Evolutionary conservation across 805 yeast genomes (phyloP), one percentile per base, ranked within the genome.

Genomic region (Yarrowia sp.): DNA sequence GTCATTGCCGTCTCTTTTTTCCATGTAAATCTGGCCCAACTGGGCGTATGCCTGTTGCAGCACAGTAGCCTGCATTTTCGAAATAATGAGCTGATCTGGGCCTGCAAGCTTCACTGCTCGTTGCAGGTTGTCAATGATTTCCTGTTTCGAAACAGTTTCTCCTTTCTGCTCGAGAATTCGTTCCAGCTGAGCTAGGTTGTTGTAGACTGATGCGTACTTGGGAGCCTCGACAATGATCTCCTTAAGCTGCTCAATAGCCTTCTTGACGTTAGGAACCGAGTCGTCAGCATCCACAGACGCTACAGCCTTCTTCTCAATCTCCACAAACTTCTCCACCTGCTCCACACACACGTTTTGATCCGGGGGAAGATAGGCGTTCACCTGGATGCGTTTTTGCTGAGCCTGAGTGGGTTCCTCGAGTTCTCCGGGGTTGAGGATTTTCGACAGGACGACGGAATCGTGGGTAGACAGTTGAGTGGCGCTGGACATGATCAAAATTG

Each of bases 161-260:
- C 43, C 31, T 10, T 50, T 45, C 68, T 68, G 15, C 22, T 41
- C 35, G 65, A 17, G 44, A 17, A 50, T 33, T 11, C 35, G 39
- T 7, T 47, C 50, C 11, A 69, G 57, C 65, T 75, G 77, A 1
- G 77, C 77, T 2, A 75, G 69, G 65, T 75, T 75, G 67, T 73
- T 74, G 67, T 75, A 74, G 4, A 73, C 77, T 2, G 75, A 70
- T 4, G 77, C 75, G 42, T 75, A 74, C 6, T 53, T 32, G 8
- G 77, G 76, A n/a, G 69, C 65, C 39, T 43, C 42, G 8, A 22
- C 55, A 7, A 75, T 65, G 33, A 75, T 65, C 6, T 17, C 63
- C 51, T 67, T 50, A 36, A 75, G 4, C 70, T 35, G 9, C 33
- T 66, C 43, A 67, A 22, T 1, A 74, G 74, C 39, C 18, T 65